Evolutionary conservation across 1,139 yeast species (phyloP).

Genomic region (Suhomyces terraborum): DNA sequence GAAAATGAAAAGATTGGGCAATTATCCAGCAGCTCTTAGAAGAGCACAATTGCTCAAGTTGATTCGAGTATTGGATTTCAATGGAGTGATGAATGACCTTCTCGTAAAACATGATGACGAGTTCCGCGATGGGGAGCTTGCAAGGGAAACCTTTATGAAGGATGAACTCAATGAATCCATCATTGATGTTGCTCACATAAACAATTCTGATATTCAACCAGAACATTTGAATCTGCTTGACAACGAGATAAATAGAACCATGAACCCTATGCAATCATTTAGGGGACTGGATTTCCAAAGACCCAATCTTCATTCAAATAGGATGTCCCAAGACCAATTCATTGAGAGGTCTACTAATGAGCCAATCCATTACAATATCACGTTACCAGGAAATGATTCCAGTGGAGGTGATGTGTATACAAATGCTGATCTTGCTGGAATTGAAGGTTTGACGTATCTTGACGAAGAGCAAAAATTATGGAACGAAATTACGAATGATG

Average conservation of each 20-base stretch:
- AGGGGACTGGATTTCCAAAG: conserved; percentile 1
- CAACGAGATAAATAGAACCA: conserved; percentile 10
- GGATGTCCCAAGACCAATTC: neutral
- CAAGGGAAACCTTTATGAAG: conserved; percentile 10
- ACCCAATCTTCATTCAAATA: neutral
- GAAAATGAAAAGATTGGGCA: conserved; percentile 73
- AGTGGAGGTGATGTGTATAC: conserved; percentile 33
- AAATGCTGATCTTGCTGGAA: conserved; percentile 42
- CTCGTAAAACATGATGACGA: conserved; percentile 61
- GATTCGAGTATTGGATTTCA: conserved; percentile 65
- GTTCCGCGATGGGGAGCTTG: conserved; percentile 5
- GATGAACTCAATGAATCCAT: conserved; percentile 16
- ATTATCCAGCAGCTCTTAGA: conserved; percentile 75
- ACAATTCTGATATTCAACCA: conserved; percentile 12
- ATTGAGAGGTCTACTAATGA: conserved; percentile 9
- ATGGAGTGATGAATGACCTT: conserved; percentile 61
- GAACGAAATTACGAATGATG: conserved; percentile 74
- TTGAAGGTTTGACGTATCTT: conserved; percentile 47
- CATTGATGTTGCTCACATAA: conserved; percentile 15
- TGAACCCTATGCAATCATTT: conserved; percentile 8
- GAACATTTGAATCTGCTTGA: conserved; percentile 16
- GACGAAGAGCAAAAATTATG: conserved; percentile 65
- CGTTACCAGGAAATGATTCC: conserved; percentile 14
- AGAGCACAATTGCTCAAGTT: conserved; percentile 70
- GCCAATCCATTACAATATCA: conserved; percentile 19